A percentile compares a stretch with the other conserved stretches of the same genome.
Evolutionary conservation across 2,329 filamentous ascomycete species (phyloP).

Genomic region (Aphanocladium album): DNA sequence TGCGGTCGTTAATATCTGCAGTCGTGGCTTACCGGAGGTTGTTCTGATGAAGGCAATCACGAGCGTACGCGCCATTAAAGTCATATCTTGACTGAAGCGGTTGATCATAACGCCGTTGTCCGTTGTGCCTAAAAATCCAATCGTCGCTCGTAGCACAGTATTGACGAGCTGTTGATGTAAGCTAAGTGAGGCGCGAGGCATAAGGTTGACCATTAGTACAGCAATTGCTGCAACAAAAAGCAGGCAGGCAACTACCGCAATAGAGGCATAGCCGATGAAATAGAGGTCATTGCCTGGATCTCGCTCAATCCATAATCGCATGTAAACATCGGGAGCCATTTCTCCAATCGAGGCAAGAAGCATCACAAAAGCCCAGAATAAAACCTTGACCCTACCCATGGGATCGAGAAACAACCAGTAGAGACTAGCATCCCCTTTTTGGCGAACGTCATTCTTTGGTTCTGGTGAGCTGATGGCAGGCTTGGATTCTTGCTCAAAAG

Average conservation of each 20-base stretch:
- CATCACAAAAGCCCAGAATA: background rate
- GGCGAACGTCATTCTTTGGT: background rate
- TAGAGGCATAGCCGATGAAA: background rate
- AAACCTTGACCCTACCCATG: background rate
- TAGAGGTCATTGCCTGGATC: background rate
- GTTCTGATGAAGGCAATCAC: conserved; percentile 10
- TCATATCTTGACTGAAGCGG: conserved; percentile 22
- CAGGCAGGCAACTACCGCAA: background rate
- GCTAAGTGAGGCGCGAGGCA: background rate
- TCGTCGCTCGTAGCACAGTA: background rate
- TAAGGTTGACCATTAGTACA: background rate
- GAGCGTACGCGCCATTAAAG: conserved; percentile 20
- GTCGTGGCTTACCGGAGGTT: background rate
- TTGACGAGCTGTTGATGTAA: background rate
- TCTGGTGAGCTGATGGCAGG: background rate
- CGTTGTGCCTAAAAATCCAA: background rate
- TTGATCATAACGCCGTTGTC: background rate
- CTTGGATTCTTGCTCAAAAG: background rate
- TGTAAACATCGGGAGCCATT: background rate
- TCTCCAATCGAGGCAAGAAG: background rate
- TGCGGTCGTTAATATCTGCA: too few species aligned
- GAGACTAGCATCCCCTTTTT: background rate
- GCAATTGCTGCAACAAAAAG: background rate
- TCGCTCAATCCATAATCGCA: background rate
- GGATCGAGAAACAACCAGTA: background rate